A percentile compares a stretch with the other conserved stretches of the same genome.
Evolutionary conservation across 2,329 filamentous ascomycete species (phyloP).

Genomic region (Plectosphaerella sp.): DNA sequence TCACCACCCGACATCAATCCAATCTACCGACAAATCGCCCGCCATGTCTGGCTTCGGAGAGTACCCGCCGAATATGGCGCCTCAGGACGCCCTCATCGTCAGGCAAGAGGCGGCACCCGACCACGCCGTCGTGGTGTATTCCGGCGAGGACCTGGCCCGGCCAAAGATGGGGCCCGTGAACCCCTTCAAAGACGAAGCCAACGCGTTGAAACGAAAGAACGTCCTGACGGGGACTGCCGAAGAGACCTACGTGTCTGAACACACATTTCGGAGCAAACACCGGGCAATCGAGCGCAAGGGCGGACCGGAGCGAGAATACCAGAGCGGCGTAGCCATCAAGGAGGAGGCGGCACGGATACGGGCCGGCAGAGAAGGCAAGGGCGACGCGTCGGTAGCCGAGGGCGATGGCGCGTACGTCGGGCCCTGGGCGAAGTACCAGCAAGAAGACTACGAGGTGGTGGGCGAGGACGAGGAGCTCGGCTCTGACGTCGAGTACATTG

Average conservation of each 20-base stretch:
- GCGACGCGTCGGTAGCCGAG: constrained; percentile 77
- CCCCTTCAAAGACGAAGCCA: constrained; percentile 63
- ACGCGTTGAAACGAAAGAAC: constrained; percentile 69
- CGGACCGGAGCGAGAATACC: constrained; percentile 51
- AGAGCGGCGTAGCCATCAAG: constrained; percentile 57
- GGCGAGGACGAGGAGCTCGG: constrained; percentile 71
- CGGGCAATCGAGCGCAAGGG: constrained; percentile 71
- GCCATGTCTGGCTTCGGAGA: constrained; percentile 58
- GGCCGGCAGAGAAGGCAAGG: constrained; percentile 78
- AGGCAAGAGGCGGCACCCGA: constrained; percentile 50
- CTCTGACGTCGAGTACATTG: constrained; percentile 75
- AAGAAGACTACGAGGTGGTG: constrained; percentile 69
- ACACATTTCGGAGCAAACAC: constrained; percentile 84
- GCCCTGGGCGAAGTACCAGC: constrained; percentile 84
- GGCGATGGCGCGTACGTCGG: constrained; percentile 87
- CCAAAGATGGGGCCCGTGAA: constrained; percentile 66
- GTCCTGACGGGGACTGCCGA: constrained; percentile 81
- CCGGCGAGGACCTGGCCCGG: constrained; percentile 67
- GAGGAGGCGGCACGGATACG: constrained; percentile 64
- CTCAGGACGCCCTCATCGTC: constrained; percentile 58
- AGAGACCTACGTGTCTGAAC: constrained; percentile 85
- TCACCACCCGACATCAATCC: background rate
- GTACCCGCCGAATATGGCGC: constrained; percentile 63
- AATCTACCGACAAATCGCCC: background rate
- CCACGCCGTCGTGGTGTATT: constrained; percentile 60